Evolutionary conservation across 2,329 filamentous ascomycete species (phyloP), one percentile per base, ranked within the genome.

Genomic region (Cladorrhinum sp.): DNA sequence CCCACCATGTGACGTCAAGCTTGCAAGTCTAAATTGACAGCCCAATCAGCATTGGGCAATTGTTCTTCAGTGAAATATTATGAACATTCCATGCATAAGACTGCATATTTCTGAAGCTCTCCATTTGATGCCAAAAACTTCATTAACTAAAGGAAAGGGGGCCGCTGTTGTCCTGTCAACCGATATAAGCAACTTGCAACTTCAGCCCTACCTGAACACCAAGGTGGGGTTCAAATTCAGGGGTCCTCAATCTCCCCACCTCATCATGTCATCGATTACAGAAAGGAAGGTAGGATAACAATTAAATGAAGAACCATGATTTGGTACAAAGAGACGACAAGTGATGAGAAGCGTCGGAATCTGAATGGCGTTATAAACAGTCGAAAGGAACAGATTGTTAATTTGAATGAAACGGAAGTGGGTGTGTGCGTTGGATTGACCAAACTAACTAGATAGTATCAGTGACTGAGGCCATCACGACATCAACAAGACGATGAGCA

Each of bases 151-250:
- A 12, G 12, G 14, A 36, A 36, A 36, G 33, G 12, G 12, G 33
- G 12, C 9, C 33, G 14, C 33, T 46, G 42, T 46, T 46, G 42
- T 20, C 42, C 42, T 21, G 42, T 46, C 42, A 46, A 18, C 18
- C 42, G 9, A 28, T 28, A 28, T 28, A 28, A 28, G 9, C 9
- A 46, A 46, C 18, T 16, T 6, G 36, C 23, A 24, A 26, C 28
- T 26, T 55, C 53, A 55, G 52, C 52, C 52, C 52, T 55, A 55
- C 30, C 18, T 14, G 30, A 20, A 23, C 52, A 23, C 21, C 18
- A 26, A n/a, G 14, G 33, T 46, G 53, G 53, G 20, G 53, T 39
- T 16, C 3, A 46, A 46, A 18, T 20, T 46, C n/a, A 46, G 42
- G 42, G 42, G 42, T 46, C 42, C 4, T 42, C 4, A n/a, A 14